Conservation (phyloP, 805 yeast species). For the Wickerhamiella hasegawae region DNA sequence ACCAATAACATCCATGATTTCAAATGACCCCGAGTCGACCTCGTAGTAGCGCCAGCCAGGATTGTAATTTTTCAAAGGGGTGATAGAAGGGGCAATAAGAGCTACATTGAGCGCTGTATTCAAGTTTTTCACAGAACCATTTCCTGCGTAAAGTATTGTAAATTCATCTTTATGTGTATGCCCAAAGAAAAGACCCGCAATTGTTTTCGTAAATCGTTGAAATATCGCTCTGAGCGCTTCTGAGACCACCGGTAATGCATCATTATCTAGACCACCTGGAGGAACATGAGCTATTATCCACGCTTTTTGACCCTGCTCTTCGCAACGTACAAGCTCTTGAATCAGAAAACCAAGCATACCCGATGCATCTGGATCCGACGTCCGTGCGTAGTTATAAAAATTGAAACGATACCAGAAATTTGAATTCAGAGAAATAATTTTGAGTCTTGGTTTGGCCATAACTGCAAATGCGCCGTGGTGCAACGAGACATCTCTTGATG, state of each 20-base stretch:
- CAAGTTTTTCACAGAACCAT: constrained; percentile 27
- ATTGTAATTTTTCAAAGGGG: constrained; percentile 42
- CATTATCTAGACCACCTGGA: constrained; percentile 31
- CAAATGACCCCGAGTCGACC: constrained; percentile 44
- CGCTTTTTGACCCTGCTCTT: constrained; percentile 41
- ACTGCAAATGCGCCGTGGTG: constrained; percentile 51
- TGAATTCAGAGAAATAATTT: constrained; percentile 47
- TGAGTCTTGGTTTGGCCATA: constrained; percentile 38
- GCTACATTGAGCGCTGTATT: constrained; percentile 38
- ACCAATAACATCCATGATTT: constrained; percentile 39
- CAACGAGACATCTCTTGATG: neutral
- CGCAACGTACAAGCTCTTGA: constrained; percentile 46
- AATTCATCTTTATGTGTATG: constrained; percentile 58
- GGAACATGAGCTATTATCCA: constrained; percentile 67
- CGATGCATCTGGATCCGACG: constrained; percentile 38
- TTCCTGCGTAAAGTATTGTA: constrained; percentile 40
- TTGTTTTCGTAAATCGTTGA: constrained; percentile 48
- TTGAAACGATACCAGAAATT: constrained; percentile 54
- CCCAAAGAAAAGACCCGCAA: constrained; percentile 56
- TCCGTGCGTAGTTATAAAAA: constrained; percentile 37
- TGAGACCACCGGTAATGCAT: constrained; percentile 47
- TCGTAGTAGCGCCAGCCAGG: constrained; percentile 64
- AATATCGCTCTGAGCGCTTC: constrained; percentile 39
- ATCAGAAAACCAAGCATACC: constrained; percentile 48
- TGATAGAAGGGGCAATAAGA: constrained; percentile 51